These are phyloP conservation scores for Penicillium hesseltinei DNA, from an alignment of 2,329 filamentous ascomycete species.

Conservation along the genomic window DNA sequence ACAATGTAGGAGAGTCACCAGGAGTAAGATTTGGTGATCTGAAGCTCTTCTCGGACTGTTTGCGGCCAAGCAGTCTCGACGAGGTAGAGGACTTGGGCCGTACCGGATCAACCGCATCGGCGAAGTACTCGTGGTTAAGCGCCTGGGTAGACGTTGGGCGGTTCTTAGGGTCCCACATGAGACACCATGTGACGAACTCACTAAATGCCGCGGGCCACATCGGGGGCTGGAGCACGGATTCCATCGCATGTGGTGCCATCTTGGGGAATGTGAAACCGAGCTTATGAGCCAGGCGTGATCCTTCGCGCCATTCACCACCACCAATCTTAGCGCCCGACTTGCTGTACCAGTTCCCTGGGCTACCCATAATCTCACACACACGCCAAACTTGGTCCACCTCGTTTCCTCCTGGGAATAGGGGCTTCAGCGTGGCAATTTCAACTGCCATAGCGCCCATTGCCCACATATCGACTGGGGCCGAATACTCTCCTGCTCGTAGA, in stretches of 20 bases:
- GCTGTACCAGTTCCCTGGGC: constrained; percentile 96
- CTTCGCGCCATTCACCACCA: constrained; percentile 96
- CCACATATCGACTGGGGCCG: constrained; percentile 97
- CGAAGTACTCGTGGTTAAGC: constrained; percentile 92
- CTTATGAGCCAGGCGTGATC: constrained; percentile 87
- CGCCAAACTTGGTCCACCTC: constrained; percentile 99
- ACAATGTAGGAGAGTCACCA: constrained; percentile 56
- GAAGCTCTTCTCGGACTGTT: constrained; percentile 77
- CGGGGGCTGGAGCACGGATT: constrained; percentile 83
- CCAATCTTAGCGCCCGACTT: constrained; percentile 83
- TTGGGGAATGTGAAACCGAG: constrained; percentile 97
- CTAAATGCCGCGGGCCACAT: constrained; percentile 88
- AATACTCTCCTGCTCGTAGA: constrained; percentile 91
- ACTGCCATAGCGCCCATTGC: constrained; percentile 98
- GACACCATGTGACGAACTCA: constrained; percentile 95
- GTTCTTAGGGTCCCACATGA: constrained; percentile 97
- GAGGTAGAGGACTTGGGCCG: constrained; percentile 84
- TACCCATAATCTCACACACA: constrained; percentile 98
- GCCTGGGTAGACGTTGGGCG: constrained; percentile 91
- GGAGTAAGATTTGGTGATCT: constrained; percentile 64
- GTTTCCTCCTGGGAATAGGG: constrained; percentile 93
- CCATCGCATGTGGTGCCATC: constrained; percentile 97
- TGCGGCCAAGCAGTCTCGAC: constrained; percentile 76
- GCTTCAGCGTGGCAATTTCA: constrained; percentile 93
- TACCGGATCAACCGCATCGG: constrained; percentile 86